phyloP scores from a whole-genome alignment of 164 flowering plant genomes.

The Akebia trifoliata region DNA sequence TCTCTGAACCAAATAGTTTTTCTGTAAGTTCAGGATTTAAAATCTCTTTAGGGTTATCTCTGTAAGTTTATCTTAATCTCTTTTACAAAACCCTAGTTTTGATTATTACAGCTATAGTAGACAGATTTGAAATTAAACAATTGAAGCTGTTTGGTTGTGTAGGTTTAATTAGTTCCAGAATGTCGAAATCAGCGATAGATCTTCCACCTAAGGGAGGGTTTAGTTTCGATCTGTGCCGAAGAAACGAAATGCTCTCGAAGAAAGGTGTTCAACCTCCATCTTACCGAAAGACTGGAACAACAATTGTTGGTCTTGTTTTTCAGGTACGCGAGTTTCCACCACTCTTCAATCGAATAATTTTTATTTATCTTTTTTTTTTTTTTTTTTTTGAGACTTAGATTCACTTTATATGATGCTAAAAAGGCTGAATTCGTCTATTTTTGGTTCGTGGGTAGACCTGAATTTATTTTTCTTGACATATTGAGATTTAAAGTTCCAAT shows the following conservation, averaged over 20 bases:
- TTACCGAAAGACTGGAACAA: conserved; percentile 72
- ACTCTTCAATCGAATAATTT: no score
- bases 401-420: no score
- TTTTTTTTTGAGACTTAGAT: not conserved
- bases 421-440: no score
- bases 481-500: no score
- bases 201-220: conserved; percentile 60
- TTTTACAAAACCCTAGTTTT: not conserved
- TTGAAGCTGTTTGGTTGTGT: not conserved
- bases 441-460: no score
- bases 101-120: not conserved
- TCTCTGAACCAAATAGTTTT: not conserved
- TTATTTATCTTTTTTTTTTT: not conserved
- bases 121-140: not conserved
- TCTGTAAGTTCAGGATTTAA: not conserved
- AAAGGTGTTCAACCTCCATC: conserved; percentile 54
- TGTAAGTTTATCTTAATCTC: not conserved
- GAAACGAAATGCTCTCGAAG: conserved; percentile 58
- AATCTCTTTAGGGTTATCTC: not conserved
- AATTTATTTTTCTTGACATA: no score
- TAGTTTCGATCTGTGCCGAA: conserved; percentile 61
- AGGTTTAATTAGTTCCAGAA: conserved; percentile 17
- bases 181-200: conserved; percentile 40
- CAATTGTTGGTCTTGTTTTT: conserved; percentile 75
- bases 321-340: no score